A percentile compares a stretch with the other conserved stretches of the same genome.
Conservation (phyloP, 345 rosid genomes). For the Cardamine resedifolia region DNA sequence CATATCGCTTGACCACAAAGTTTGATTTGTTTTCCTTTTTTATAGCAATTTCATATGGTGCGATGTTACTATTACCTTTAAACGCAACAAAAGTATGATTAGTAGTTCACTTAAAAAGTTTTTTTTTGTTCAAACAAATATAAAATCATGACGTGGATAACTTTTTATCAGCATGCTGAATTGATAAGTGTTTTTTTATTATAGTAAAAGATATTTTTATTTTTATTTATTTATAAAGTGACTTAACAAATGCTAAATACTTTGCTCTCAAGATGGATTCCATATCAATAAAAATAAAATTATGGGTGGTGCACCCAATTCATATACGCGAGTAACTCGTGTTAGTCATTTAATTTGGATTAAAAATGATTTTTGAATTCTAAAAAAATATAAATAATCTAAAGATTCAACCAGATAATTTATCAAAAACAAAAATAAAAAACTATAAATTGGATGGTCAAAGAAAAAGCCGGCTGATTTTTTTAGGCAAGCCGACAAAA, state of each 20-base stretch:
- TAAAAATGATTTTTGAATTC: background rate
- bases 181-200: background rate
- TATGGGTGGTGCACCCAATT: slow-evolving; percentile 1
- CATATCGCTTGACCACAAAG: slow-evolving; percentile 40
- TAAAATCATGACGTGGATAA: slow-evolving; percentile 1
- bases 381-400: too few relatives aligned
- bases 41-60: slow-evolving; percentile 16
- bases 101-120: slow-evolving; percentile 13
- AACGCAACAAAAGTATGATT: background rate
- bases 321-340: background rate
- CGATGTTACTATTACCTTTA: slow-evolving; percentile 33
- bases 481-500: slow-evolving; percentile 4
- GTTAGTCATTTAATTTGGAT: background rate
- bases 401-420: too few relatives aligned
- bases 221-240: background rate
- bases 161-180: slow-evolving; percentile 20
- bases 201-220: background rate
- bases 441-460: slow-evolving; percentile 26
- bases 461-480: slow-evolving; percentile 22
- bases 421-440: too few relatives aligned
- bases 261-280: background rate
- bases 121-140: background rate
- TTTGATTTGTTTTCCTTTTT: slow-evolving; percentile 34
- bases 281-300: background rate
- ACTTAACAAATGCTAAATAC: background rate